phyloP scores from a whole-genome alignment of 257 asterid species.

The Fraxinus excelsior region DNA sequence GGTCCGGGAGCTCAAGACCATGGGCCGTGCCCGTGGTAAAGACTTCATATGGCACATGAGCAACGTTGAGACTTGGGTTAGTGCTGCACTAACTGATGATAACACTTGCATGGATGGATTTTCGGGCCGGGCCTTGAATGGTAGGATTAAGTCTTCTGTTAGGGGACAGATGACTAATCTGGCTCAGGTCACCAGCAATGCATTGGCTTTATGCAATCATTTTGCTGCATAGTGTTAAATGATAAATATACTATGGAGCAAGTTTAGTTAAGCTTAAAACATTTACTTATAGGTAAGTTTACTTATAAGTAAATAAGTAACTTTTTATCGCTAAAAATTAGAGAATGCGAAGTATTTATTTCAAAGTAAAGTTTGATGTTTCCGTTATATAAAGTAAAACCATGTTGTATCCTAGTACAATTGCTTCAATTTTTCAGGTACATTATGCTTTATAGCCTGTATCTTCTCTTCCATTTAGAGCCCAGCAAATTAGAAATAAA shows the following conservation, averaged over 20 bases:
- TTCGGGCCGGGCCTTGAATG: constrained; percentile 46
- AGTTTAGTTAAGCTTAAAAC: background rate
- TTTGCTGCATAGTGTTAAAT: constrained; percentile 17
- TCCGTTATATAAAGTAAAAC: too few relatives aligned
- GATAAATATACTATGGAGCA: background rate
- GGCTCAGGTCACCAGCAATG: constrained; percentile 64
- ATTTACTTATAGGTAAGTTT: too few relatives aligned
- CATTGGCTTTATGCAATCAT: constrained; percentile 51
- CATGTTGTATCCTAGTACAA: too few relatives aligned
- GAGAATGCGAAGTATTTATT: too few relatives aligned
- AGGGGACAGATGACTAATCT: constrained; percentile 39
- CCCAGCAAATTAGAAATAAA: too few relatives aligned
- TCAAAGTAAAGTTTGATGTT: too few relatives aligned
- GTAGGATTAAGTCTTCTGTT: constrained; percentile 40
- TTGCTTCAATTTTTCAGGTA: too few relatives aligned
- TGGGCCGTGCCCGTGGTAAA: constrained; percentile 36
- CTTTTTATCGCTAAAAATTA: too few relatives aligned
- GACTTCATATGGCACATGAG: constrained; percentile 52
- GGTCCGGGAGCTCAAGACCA: constrained; percentile 42
- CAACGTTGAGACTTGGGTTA: constrained; percentile 67
- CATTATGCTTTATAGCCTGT: too few relatives aligned
- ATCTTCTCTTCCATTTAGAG: too few relatives aligned
- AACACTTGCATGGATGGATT: constrained; percentile 48
- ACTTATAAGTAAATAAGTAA: background rate
- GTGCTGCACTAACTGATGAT: constrained; percentile 59